Evolutionary conservation across 164 flowering plant genomes (phyloP), one percentile per base, ranked within the genome.

Genomic region (grape (Vitis vinifera)): DNA sequence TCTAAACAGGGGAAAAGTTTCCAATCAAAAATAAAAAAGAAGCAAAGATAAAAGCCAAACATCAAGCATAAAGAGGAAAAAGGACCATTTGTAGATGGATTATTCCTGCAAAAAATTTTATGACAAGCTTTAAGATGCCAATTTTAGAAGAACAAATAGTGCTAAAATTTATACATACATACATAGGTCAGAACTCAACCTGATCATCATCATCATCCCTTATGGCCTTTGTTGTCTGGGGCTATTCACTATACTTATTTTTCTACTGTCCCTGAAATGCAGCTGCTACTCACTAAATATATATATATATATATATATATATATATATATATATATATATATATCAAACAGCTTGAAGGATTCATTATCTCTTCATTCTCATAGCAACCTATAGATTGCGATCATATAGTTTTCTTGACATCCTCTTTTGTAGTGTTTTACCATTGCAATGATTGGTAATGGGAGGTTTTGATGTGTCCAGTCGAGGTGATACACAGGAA

Each of bases 401-500:
- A 4, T 47, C 55, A 16, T 52, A 15, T 31, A 58, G 49, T 44
- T 50, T 31, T 27, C 3, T 19, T 23, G 19, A 14, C 17, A 0
- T 57, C 17, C 49, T 23, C 15, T 44, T 19, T 51, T 67, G 7
- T 10, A 55, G 59, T 11, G 3, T 55, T 11, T 23, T 51, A 30
- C 48, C 8, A 65, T 37, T 3, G 1, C 27, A 9, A 58, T n/a
- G 52, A 16, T 63, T 71, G 59, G n/a, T 77, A 57, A 57, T 58
- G 31, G 68, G 49, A n/a, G 50, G 57, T 29, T 66, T 75, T 79
- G 50, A 66, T 70, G 62, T 66, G 17, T 78, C 19, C 87, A 95
- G 99, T 77, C 98, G 99, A 57, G 92, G 97, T 59, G 99, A 93
- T 81, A 93, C 99, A 64, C 92, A 89, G 77, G 98, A 91, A 67